A percentile compares a stretch with the other conserved stretches of the same genome.
Conservation (phyloP, 441 rosid species). For the Oxalis stricta region DNA sequence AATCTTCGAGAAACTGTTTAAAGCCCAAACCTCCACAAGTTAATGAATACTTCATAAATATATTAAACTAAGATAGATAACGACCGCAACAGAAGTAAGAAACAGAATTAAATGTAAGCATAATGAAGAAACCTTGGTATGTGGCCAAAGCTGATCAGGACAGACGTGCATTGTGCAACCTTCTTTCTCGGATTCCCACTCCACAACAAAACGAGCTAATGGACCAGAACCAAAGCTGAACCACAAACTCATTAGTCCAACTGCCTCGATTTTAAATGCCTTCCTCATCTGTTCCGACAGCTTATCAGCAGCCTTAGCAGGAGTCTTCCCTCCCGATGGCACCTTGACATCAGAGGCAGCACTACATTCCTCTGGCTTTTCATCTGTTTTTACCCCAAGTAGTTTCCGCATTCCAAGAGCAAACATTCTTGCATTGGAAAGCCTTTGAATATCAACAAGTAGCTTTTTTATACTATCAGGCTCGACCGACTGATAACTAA, state of each 20-base stretch:
- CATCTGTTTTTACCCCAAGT: conserved; percentile 85
- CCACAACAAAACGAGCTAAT: conserved; percentile 93
- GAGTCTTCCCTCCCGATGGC: conserved; percentile 46
- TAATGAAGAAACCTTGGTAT: conserved; percentile 60
- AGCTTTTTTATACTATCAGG: conserved; percentile 82
- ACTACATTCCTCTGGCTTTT: conserved; percentile 52
- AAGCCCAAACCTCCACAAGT: background rate
- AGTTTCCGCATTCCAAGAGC: conserved; percentile 89
- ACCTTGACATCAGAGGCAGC: conserved; percentile 38
- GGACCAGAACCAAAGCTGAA: conserved; percentile 88
- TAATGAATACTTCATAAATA: background rate
- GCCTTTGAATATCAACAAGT: conserved; percentile 88
- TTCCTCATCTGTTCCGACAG: conserved; percentile 76
- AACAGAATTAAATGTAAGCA: background rate
- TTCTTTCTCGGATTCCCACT: conserved; percentile 96
- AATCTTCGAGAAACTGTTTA: conserved; percentile 81
- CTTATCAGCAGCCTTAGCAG: conserved; percentile 58
- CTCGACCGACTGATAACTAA: conserved; percentile 89
- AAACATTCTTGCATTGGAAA: conserved; percentile 93
- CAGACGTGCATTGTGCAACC: conserved; percentile 99
- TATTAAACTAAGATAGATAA: too few species aligned
- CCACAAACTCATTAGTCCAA: conserved; percentile 93
- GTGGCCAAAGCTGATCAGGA: conserved; percentile 99
- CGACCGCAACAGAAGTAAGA: background rate
- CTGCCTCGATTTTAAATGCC: conserved; percentile 92